Percentiles rank a stretch among this genome's conserved stretches.
phyloP scores from a whole-genome alignment of 1,284 basidiomycete genomes.

The Moesziomyces globuligerus region DNA sequence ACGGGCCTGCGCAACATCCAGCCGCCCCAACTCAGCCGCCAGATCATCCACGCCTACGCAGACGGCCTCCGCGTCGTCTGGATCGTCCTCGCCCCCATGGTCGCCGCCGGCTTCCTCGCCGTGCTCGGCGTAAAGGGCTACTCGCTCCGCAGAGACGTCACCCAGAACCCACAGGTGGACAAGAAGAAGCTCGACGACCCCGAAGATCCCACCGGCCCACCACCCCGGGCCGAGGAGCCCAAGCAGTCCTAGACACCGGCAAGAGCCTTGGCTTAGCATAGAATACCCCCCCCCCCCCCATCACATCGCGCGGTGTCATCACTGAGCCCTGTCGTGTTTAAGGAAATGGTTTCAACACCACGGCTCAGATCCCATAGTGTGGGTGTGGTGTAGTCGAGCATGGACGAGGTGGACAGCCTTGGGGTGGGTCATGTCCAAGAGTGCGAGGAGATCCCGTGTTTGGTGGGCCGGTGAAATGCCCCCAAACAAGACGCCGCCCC shows the following conservation, averaged over 20 bases:
- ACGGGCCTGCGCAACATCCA: constrained; percentile 46
- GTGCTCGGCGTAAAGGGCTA: constrained; percentile 54
- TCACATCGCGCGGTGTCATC: too few relatives aligned
- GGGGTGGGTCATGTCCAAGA: not conserved
- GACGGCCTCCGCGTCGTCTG: constrained; percentile 78
- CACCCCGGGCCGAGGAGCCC: constrained; percentile 4
- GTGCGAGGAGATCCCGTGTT: not conserved
- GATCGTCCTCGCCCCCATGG: constrained; percentile 71
- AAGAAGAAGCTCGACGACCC: constrained; percentile 20
- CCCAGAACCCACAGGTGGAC: constrained; percentile 17
- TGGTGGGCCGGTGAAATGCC: not conserved
- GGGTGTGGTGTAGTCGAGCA: too few relatives aligned
- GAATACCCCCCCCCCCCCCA: too few relatives aligned
- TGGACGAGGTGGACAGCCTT: not conserved
- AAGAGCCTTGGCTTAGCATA: not conserved
- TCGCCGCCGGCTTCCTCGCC: constrained; percentile 59
- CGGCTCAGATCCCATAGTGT: not conserved
- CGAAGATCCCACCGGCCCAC: constrained; percentile 12
- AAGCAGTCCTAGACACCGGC: not conserved
- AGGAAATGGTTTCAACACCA: not conserved
- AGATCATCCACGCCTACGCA: constrained; percentile 77
- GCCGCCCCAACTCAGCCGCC: constrained; percentile 66
- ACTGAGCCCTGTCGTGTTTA: too few relatives aligned
- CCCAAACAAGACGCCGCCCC: not conserved
- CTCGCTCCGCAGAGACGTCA: constrained; percentile 32